phyloP scores from a whole-genome alignment of 192 early-diverging fungal species.

The Thoreauomyces humboldtii region DNA sequence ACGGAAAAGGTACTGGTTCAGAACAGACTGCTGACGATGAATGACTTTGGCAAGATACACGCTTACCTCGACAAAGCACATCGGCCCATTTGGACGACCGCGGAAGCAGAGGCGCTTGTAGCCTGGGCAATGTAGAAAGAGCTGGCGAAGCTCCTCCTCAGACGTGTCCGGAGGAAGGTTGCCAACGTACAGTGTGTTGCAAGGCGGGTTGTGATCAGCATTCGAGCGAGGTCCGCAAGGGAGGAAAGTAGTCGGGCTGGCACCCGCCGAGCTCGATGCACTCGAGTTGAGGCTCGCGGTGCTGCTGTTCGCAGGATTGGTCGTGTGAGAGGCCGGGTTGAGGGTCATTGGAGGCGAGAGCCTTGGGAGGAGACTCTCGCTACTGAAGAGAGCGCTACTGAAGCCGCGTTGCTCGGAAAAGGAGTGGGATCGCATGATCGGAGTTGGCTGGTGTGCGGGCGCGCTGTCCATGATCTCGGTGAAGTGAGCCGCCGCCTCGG shows the following conservation, averaged over 20 bases:
- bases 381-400: constrained; percentile 49
- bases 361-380: constrained; percentile 38
- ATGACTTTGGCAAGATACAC: no score
- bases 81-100: constrained; percentile 86
- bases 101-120: constrained; percentile 90
- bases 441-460: constrained; percentile 11
- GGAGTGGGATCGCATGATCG: constrained; percentile 22
- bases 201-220: constrained; percentile 95
- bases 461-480: constrained; percentile 23
- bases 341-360: constrained; percentile 30
- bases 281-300: constrained; percentile 9
- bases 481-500: constrained; percentile 3
- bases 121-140: constrained; percentile 80
- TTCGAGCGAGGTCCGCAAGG: constrained; percentile 24
- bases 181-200: constrained; percentile 98
- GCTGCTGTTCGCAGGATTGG: constrained; percentile 13
- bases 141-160: constrained; percentile 82
- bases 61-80: constrained; percentile 94
- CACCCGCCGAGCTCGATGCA: constrained; percentile 18
- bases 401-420: constrained; percentile 41
- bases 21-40: no score
- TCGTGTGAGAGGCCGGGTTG: not conserved
- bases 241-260: constrained; percentile 18
- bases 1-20: not conserved
- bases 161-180: constrained; percentile 86